These are phyloP conservation scores for Fusarium annulatum DNA, from an alignment of 2,329 filamentous ascomycete species.

Conservation along the genomic window DNA sequence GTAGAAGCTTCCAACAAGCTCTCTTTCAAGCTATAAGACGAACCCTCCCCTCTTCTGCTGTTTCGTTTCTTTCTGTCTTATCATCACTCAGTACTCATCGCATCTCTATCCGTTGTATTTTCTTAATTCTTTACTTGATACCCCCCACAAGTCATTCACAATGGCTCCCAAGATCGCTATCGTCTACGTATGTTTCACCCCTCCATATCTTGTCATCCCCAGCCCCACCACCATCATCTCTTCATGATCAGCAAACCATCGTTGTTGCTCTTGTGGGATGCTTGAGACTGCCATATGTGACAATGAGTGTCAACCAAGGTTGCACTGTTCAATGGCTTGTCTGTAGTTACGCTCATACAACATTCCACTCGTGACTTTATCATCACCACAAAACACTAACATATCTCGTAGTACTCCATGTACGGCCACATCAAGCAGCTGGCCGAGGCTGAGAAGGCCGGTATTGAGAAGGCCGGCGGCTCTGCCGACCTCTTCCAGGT, in stretches of 20 bases:
- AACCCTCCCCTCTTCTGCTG: conserved; percentile 26
- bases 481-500: conserved; percentile 87
- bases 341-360: neutral
- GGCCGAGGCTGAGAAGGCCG: conserved; percentile 90
- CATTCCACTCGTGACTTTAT: neutral
- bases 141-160: conserved; percentile 48
- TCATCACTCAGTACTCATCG: neutral
- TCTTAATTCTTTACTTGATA: conserved; percentile 22
- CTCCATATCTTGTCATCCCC: conserved; percentile 4
- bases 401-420: conserved; percentile 80
- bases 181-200: conserved; percentile 75
- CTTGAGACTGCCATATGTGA: neutral
- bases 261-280: conserved; percentile 1
- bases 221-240: conserved; percentile 3
- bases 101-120: conserved; percentile 1
- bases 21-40: conserved; percentile 41
- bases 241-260: neutral
- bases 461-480: conserved; percentile 89
- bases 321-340: neutral
- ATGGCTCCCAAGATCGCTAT: conserved; percentile 96
- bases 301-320: neutral
- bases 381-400: conserved; percentile 15
- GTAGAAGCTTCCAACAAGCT: conserved; percentile 27
- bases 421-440: conserved; percentile 89
- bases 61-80: neutral